These are phyloP conservation scores for Przewalskia tangutica DNA, from an alignment of 257 asterid genomes.

Conservation along the genomic window DNA sequence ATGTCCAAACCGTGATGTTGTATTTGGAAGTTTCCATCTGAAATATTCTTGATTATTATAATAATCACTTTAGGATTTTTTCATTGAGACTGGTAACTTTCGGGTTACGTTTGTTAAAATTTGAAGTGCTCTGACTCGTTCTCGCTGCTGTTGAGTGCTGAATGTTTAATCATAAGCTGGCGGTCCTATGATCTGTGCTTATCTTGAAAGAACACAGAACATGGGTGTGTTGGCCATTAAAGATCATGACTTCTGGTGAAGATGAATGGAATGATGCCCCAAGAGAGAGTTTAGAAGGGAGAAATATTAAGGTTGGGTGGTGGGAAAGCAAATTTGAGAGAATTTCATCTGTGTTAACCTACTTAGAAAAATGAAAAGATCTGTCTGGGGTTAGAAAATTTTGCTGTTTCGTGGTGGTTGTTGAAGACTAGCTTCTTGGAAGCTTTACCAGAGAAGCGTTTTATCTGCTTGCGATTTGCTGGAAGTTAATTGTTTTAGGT, in stretches of 20 bases:
- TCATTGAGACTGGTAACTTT: background rate
- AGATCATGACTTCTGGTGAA: background rate
- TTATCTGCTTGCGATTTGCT: background rate
- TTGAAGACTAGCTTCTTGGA: background rate
- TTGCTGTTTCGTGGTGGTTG: background rate
- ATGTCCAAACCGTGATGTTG: background rate
- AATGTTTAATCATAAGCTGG: background rate
- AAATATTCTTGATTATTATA: background rate
- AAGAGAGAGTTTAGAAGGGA: background rate
- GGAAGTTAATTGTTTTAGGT: background rate
- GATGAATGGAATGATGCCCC: background rate
- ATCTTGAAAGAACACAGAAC: background rate
- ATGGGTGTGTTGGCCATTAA: background rate
- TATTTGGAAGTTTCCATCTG: background rate
- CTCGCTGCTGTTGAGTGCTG: background rate
- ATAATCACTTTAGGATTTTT: background rate
- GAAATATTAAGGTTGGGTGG: background rate
- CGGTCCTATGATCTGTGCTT: background rate
- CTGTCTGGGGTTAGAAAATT: background rate
- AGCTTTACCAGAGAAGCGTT: background rate
- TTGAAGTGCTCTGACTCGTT: background rate
- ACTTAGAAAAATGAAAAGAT: background rate
- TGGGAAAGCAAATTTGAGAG: background rate
- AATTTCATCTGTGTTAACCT: background rate
- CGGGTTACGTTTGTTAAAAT: background rate